These are phyloP conservation scores for Heliamphora pulchella DNA, from an alignment of 179 eudicot genomes.

Conservation along the genomic window DNA sequence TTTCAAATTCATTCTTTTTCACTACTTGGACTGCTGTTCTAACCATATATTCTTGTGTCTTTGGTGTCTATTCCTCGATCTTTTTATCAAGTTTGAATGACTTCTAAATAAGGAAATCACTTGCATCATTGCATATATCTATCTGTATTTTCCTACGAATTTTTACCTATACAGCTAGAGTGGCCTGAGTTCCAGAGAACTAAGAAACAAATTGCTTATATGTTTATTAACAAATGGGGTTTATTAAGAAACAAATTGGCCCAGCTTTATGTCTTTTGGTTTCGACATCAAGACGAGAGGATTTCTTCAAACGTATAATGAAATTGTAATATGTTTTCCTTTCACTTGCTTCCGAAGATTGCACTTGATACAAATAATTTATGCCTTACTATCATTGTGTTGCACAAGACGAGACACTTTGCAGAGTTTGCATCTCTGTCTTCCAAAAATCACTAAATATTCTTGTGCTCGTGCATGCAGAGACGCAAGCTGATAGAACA, in stretches of 20 bases:
- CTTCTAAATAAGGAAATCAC: neutral
- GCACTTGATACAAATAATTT: neutral
- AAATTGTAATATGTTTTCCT: neutral
- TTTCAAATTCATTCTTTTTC: neutral
- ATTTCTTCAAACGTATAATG: neutral
- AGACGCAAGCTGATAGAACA: slow-evolving; percentile 65
- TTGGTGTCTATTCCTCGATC: neutral
- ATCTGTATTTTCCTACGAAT: neutral
- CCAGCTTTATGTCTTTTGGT: neutral
- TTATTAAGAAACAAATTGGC: too few species aligned
- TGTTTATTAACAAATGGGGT: too few species aligned
- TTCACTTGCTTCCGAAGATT: neutral
- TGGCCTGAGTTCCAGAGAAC: neutral
- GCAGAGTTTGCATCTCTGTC: too few species aligned
- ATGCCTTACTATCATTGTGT: neutral
- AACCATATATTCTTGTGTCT: slow-evolving; percentile 2
- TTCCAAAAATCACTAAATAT: neutral
- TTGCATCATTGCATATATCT: neutral
- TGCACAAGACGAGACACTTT: neutral
- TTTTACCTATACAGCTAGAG: neutral
- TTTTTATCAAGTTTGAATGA: neutral
- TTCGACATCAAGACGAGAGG: neutral
- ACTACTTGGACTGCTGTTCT: neutral
- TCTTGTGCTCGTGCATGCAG: slow-evolving; percentile 31
- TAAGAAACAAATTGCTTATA: too few species aligned